A percentile compares a stretch with the other conserved stretches of the same genome.
phyloP scores from a whole-genome alignment of 768 basidiomycete species.

The Termitomyces sp. region DNA sequence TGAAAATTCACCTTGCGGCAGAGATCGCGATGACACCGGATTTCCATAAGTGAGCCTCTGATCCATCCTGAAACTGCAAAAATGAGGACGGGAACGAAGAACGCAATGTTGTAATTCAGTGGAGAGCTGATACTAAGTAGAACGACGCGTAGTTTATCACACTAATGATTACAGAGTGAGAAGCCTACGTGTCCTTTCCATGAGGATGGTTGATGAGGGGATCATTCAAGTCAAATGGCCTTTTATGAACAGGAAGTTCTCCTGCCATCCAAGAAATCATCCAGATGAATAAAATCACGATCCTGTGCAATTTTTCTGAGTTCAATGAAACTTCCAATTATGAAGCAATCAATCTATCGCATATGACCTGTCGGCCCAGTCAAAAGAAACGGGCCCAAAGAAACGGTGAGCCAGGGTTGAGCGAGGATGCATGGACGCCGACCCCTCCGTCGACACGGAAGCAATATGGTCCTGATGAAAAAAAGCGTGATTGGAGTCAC shows the following conservation, averaged over 20 bases:
- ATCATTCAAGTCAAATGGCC: conserved; percentile 45
- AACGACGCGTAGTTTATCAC: not conserved
- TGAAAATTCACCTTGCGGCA: conserved; percentile 28
- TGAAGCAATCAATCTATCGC: conserved; percentile 36
- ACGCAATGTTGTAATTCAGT: conserved; percentile 41
- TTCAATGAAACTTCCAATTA: not conserved
- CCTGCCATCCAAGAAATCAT: conserved; percentile 32
- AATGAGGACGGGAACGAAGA: conserved; percentile 38
- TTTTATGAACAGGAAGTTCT: conserved; percentile 37
- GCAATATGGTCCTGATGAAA: not conserved
- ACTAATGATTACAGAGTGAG: not conserved
- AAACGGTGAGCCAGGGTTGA: conserved; percentile 15
- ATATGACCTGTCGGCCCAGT: conserved; percentile 43
- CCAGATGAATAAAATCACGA: conserved; percentile 35
- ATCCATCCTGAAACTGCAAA: conserved; percentile 30
- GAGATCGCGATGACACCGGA: conserved; percentile 49
- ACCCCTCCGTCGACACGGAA: not conserved
- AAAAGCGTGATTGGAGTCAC: not conserved
- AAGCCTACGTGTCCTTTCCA: conserved; percentile 40
- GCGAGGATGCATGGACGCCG: conserved; percentile 3
- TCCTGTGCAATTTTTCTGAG: conserved; percentile 17
- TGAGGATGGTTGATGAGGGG: conserved; percentile 48
- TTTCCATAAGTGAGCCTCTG: conserved; percentile 39
- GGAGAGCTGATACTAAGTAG: conserved; percentile 38
- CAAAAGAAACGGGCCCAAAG: conserved; percentile 32